Conservation (phyloP, 208 protist genomes). For the Leishmania braziliensis region DNA sequence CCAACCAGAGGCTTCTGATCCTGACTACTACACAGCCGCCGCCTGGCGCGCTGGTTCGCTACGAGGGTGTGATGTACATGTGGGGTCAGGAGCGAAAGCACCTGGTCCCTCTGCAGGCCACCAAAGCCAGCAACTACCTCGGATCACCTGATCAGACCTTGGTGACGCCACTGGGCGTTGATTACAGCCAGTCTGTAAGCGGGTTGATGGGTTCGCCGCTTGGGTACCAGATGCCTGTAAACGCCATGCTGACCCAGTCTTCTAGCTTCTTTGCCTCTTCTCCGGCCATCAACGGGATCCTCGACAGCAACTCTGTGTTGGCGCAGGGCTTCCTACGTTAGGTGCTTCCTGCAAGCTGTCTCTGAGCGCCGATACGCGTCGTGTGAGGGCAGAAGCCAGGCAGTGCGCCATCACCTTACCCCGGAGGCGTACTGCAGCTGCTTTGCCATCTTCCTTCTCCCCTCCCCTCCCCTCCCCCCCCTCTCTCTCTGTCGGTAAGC, state of each 20-base stretch:
- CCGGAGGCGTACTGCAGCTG: too few species aligned
- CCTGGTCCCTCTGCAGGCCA: constrained; percentile 21
- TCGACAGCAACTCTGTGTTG: background rate
- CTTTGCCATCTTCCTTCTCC: background rate
- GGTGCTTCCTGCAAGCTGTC: background rate
- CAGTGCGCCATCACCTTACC: background rate
- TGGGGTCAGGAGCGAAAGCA: constrained; percentile 20
- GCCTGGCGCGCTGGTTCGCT: constrained; percentile 20
- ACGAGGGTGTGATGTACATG: constrained; percentile 21
- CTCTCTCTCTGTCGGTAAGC: background rate
- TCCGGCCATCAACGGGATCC: background rate
- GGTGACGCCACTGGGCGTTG: constrained; percentile 5
- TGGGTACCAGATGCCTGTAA: constrained; percentile 10
- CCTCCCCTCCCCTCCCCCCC: too few species aligned
- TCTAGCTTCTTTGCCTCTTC: constrained; percentile 12
- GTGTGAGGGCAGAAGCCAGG: too few species aligned
- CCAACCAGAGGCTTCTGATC: background rate
- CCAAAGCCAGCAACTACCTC: background rate
- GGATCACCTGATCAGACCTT: background rate
- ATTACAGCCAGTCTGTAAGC: constrained; percentile 1
- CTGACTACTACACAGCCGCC: constrained; percentile 20
- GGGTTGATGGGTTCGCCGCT: background rate
- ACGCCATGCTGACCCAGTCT: constrained; percentile 26
- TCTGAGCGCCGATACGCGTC: too few species aligned
- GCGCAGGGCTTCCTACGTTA: background rate